A percentile compares a stretch with the other conserved stretches of the same genome.
Evolutionary conservation across 768 basidiomycete genomes (phyloP).

Genomic region (Mrakia blollopis): DNA sequence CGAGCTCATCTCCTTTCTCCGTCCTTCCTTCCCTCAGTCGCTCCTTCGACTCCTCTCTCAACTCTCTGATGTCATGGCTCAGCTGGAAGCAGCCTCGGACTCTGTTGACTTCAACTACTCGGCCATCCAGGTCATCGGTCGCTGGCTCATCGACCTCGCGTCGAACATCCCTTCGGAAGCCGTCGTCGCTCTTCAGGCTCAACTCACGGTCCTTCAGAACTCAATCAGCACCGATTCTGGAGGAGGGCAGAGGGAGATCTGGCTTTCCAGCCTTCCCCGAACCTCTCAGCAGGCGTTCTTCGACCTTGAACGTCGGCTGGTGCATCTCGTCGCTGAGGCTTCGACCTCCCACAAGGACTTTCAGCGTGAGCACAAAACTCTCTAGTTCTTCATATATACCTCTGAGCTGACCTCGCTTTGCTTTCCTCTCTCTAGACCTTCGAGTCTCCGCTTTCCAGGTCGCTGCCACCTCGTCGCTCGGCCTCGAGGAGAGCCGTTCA

Average conservation of each 20-base stretch:
- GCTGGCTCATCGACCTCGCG: slow-evolving; percentile 53
- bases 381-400: background rate
- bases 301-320: slow-evolving; percentile 15
- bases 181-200: slow-evolving; percentile 42
- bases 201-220: slow-evolving; percentile 48
- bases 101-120: slow-evolving; percentile 60
- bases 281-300: slow-evolving; percentile 26
- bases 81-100: slow-evolving; percentile 50
- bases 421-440: background rate
- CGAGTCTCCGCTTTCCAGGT: slow-evolving; percentile 26
- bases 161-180: slow-evolving; percentile 42
- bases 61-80: slow-evolving; percentile 34
- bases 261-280: slow-evolving; percentile 49
- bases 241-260: slow-evolving; percentile 64
- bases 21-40: background rate
- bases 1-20: background rate
- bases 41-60: slow-evolving; percentile 13
- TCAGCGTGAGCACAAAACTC: background rate
- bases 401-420: background rate
- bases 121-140: slow-evolving; percentile 56
- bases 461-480: slow-evolving; percentile 20
- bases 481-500: background rate
- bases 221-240: slow-evolving; percentile 63
- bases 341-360: slow-evolving; percentile 12
- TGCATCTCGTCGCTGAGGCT: slow-evolving; percentile 18